These are phyloP conservation scores for Magnaporthales sp. DNA, from an alignment of 2,329 filamentous ascomycete species.

Conservation along the genomic window DNA sequence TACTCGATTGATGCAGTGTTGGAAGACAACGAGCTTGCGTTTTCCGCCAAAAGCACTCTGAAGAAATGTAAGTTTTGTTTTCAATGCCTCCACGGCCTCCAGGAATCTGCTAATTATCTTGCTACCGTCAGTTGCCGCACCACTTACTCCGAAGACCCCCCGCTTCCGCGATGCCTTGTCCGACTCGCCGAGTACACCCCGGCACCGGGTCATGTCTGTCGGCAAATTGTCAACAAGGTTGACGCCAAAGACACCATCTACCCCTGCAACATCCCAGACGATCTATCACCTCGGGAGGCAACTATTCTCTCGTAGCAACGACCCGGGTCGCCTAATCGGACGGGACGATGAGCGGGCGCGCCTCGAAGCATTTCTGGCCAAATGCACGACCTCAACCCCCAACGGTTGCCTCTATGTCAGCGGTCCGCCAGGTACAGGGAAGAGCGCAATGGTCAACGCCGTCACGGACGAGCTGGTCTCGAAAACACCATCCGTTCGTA, in stretches of 20 bases:
- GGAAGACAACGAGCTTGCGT: constrained; percentile 26
- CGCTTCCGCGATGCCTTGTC: constrained; percentile 72
- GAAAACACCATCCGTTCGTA: constrained; percentile 46
- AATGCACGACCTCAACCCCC: constrained; percentile 47
- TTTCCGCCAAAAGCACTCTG: constrained; percentile 12
- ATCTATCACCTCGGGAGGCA: constrained; percentile 84
- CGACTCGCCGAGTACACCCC: constrained; percentile 66
- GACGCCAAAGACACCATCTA: constrained; percentile 67
- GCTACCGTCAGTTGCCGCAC: constrained; percentile 27
- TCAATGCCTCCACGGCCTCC: constrained; percentile 5
- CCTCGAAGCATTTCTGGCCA: constrained; percentile 59
- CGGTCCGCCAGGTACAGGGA: constrained; percentile 90
- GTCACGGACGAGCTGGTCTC: constrained; percentile 54
- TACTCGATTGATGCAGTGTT: constrained; percentile 16
- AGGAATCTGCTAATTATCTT: neutral
- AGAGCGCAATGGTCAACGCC: constrained; percentile 86
- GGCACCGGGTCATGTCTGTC: constrained; percentile 71
- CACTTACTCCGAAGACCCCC: constrained; percentile 63
- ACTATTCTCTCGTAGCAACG: constrained; percentile 72
- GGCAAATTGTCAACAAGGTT: constrained; percentile 68
- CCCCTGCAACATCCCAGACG: constrained; percentile 60
- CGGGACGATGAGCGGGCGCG: constrained; percentile 61
- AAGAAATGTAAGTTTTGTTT: neutral
- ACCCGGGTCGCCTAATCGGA: constrained; percentile 67
- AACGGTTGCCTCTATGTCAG: constrained; percentile 90